Conservation (phyloP, 2,329 filamentous ascomycete species). For the Dactylellina haptotyla region DNA sequence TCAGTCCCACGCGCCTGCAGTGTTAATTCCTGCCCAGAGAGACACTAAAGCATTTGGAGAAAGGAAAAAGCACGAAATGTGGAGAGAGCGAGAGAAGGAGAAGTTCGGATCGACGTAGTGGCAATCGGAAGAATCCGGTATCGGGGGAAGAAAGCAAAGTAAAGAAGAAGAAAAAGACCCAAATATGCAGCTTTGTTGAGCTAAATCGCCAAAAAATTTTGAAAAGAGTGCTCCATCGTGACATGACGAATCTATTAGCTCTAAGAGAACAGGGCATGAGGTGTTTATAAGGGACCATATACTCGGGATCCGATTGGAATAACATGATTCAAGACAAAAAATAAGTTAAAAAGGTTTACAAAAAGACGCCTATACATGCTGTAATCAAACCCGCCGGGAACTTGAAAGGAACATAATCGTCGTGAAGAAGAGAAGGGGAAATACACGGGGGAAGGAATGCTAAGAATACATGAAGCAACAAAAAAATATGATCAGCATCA, state of each 20-base stretch:
- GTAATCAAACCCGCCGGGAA: slow-evolving; percentile 43
- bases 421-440: slow-evolving; percentile 13
- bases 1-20: slow-evolving; percentile 10
- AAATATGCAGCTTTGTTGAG: neutral
- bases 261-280: neutral
- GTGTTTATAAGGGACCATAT: neutral
- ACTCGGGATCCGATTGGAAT: neutral
- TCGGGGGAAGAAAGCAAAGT: neutral
- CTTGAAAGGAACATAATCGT: neutral
- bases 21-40: neutral
- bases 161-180: neutral
- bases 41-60: neutral
- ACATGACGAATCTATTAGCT: slow-evolving; percentile 3
- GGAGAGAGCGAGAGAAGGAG: neutral
- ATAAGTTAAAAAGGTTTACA: slow-evolving; percentile 15
- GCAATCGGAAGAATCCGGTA: slow-evolving; percentile 23
- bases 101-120: neutral
- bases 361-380: slow-evolving; percentile 51
- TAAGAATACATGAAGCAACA: slow-evolving; percentile 41
- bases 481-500: neutral
- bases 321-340: slow-evolving; percentile 7
- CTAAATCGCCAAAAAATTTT: neutral
- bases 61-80: neutral
- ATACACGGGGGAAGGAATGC: slow-evolving; percentile 22
- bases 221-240: neutral